A percentile compares a stretch with the other conserved stretches of the same genome.
Conservation (phyloP, 257 asterid species). For the Linderniella brevidens region DNA sequence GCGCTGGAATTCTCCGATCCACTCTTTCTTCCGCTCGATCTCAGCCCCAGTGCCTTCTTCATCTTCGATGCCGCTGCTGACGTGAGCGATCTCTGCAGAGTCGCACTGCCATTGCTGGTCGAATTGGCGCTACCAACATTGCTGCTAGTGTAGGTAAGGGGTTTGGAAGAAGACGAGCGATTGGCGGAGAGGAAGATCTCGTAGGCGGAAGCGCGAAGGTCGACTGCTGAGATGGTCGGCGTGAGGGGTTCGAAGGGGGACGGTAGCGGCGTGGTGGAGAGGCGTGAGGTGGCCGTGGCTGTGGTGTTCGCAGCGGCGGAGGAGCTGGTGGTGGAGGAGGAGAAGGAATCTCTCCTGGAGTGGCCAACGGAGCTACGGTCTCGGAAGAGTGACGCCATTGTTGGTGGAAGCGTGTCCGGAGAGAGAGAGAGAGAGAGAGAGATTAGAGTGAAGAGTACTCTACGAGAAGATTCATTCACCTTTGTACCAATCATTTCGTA, state of each 20-base stretch:
- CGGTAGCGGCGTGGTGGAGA: constrained; percentile 44
- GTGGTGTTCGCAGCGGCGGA: constrained; percentile 24
- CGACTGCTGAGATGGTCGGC: constrained; percentile 46
- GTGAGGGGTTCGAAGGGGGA: constrained; percentile 65
- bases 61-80: constrained; percentile 92
- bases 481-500: too few species aligned
- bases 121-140: neutral
- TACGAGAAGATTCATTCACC: too few species aligned
- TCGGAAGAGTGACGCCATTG: constrained; percentile 95
- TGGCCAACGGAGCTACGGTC: constrained; percentile 53
- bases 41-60: constrained; percentile 93
- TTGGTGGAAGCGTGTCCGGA: constrained; percentile 6
- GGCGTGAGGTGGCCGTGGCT: constrained; percentile 36
- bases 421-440: constrained; percentile 15
- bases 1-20: constrained; percentile 31
- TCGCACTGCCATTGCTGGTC: constrained; percentile 20
- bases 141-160: constrained; percentile 37
- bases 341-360: constrained; percentile 47
- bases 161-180: constrained; percentile 50
- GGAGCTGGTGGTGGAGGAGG: constrained; percentile 21
- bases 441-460: too few species aligned
- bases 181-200: constrained; percentile 86
- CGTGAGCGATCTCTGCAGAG: constrained; percentile 63
- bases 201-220: constrained; percentile 70
- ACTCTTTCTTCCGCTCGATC: constrained; percentile 28